Evolutionary conservation across 352 stramenopile genomes (phyloP).

Genomic region (Phytophthora pisi): DNA sequence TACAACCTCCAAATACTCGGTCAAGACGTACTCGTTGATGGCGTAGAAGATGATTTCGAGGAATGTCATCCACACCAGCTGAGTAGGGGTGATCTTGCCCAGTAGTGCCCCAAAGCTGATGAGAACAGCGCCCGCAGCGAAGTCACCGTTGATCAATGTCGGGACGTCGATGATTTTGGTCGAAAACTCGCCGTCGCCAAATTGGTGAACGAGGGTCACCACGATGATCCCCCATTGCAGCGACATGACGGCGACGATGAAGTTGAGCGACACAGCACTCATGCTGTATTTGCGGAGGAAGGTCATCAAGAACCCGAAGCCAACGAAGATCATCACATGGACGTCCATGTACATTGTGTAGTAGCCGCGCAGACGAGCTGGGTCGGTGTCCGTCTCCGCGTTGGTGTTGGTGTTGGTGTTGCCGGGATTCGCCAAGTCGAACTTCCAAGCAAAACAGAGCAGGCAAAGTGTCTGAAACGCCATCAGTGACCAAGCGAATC

Average conservation of each 20-base stretch:
- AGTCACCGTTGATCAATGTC: conserved; percentile 74
- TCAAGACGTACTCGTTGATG: conserved; percentile 71
- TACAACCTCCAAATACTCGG: conserved; percentile 57
- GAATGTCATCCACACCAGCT: conserved; percentile 76
- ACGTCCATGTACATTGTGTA: conserved; percentile 58
- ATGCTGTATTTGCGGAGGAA: conserved; percentile 82
- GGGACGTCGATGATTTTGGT: conserved; percentile 53
- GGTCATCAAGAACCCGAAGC: conserved; percentile 88
- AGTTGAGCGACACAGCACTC: conserved; percentile 73
- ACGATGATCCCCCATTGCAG: conserved; percentile 74
- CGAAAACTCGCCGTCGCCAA: conserved; percentile 42
- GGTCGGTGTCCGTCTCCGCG: not conserved
- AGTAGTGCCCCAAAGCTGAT: conserved; percentile 81
- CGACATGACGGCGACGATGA: conserved; percentile 63
- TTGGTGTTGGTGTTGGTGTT: conserved; percentile 9
- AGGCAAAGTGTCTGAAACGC: conserved; percentile 54
- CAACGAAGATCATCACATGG: conserved; percentile 83
- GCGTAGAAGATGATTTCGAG: conserved; percentile 74
- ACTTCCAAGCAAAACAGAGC: conserved; percentile 52
- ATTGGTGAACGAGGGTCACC: conserved; percentile 57
- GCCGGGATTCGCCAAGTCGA: conserved; percentile 43
- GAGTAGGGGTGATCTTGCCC: conserved; percentile 67
- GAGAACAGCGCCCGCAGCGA: conserved; percentile 67
- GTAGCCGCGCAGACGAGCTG: conserved; percentile 12
- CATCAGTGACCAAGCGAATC: conserved; percentile 49